phyloP scores from a whole-genome alignment of 2,329 filamentous ascomycete species.

The Fusarium torreyae region DNA sequence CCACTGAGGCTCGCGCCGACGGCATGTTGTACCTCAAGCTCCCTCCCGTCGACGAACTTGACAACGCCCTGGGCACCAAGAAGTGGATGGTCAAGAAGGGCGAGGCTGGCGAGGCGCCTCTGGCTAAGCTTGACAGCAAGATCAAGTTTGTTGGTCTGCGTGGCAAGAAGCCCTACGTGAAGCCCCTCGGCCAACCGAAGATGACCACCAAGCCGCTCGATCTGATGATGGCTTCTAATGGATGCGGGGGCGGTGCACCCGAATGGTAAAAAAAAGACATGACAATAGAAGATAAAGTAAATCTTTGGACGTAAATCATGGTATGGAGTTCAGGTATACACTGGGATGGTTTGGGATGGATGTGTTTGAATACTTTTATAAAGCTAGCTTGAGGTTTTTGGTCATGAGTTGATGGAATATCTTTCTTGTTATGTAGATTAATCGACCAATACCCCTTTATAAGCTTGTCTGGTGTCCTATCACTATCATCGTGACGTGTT shows the following conservation, averaged over 20 bases:
- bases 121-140: conserved; percentile 63
- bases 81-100: conserved; percentile 84
- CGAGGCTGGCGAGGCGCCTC: conserved; percentile 65
- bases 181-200: conserved; percentile 51
- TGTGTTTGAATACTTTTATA: no score
- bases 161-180: conserved; percentile 60
- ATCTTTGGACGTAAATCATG: conserved; percentile 1
- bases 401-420: conserved; percentile 31
- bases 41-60: conserved; percentile 85
- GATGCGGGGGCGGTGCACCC: conserved; percentile 60
- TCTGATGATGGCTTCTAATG: conserved; percentile 55
- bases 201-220: conserved; percentile 57
- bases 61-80: conserved; percentile 81
- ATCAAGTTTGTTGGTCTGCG: conserved; percentile 62
- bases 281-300: conserved; percentile 8
- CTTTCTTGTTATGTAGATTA: conserved; percentile 27
- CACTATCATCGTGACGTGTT: no score
- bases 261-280: conserved; percentile 59
- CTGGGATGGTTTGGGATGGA: neutral
- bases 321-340: conserved; percentile 26
- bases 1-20: conserved; percentile 79
- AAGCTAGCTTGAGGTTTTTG: conserved; percentile 11
- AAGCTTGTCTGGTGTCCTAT: neutral
- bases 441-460: conserved; percentile 32
- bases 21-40: conserved; percentile 86